Percentiles rank a stretch among this genome's conserved stretches.
Evolutionary conservation across 1,284 basidiomycete genomes (phyloP).

Genomic region (Fomes fomentarius): DNA sequence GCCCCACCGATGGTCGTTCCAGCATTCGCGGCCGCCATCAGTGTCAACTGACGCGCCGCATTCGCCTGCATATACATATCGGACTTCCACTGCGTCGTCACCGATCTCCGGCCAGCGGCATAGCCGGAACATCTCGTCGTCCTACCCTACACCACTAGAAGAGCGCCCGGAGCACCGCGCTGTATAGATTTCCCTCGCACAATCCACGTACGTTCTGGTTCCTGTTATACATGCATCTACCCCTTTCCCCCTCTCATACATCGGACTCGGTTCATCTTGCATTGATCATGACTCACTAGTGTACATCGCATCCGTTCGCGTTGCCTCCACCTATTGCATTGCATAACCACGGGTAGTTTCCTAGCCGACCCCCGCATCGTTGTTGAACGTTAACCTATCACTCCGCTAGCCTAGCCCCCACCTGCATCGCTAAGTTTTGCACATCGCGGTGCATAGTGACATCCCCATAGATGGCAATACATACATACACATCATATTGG

Average conservation of each 20-base stretch:
- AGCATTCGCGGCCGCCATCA: conserved; percentile 39
- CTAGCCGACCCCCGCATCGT: neutral
- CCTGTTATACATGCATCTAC: neutral
- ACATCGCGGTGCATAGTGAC: neutral
- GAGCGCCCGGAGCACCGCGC: conserved; percentile 13
- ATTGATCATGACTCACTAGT: neutral
- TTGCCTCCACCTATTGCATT: too few relatives aligned
- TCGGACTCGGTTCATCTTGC: too few relatives aligned
- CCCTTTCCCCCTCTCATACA: neutral
- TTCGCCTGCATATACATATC: conserved; percentile 19
- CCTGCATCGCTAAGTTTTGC: neutral
- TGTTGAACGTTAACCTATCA: neutral
- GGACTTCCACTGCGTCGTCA: conserved; percentile 24
- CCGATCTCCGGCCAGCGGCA: conserved; percentile 24
- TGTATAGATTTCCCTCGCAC: conserved; percentile 13
- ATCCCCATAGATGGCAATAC: neutral
- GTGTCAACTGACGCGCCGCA: conserved; percentile 36
- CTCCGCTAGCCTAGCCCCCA: neutral
- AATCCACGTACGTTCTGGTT: too few relatives aligned
- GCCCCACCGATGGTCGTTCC: conserved; percentile 49
- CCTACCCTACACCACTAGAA: conserved; percentile 25
- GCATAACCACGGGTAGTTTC: too few relatives aligned
- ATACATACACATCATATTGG: neutral
- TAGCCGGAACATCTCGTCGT: conserved; percentile 25
- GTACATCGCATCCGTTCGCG: neutral